Evolutionary conservation across 2,329 filamentous ascomycete species (phyloP).

Genomic region (Clonostachys rhizophaga): DNA sequence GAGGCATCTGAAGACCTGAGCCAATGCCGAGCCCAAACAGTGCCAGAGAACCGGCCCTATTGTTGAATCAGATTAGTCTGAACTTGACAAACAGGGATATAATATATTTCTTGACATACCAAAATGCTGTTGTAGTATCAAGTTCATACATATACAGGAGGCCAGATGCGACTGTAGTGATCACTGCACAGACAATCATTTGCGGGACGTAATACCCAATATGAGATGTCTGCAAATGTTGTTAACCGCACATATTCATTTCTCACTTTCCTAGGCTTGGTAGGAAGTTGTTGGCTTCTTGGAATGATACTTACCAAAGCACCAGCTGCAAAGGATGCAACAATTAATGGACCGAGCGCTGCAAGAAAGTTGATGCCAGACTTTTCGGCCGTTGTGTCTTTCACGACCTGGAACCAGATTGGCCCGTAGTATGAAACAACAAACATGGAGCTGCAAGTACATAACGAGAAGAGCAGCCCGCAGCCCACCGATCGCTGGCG

Average conservation of each 20-base stretch:
- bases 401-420: conserved; percentile 40
- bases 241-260: too few relatives aligned
- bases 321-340: neutral
- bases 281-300: neutral
- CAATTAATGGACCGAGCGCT: neutral
- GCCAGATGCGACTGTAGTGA: conserved; percentile 2
- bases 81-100: neutral
- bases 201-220: conserved; percentile 9
- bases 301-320: neutral
- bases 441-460: neutral
- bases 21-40: conserved; percentile 8
- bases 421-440: conserved; percentile 27
- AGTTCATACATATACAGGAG: conserved; percentile 4
- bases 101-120: neutral
- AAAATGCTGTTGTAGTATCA: conserved; percentile 2
- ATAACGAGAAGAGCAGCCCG: conserved; percentile 19
- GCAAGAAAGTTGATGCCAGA: conserved; percentile 6
- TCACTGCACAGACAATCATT: conserved; percentile 5
- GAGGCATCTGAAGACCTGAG: conserved; percentile 5
- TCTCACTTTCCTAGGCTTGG: fast-evolving
- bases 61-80: neutral
- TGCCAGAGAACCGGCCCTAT: conserved; percentile 3
- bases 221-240: neutral
- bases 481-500: conserved; percentile 73
- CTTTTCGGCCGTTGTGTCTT: conserved; percentile 22